phyloP scores from a whole-genome alignment of 2,329 filamentous ascomycete genomes.

The Fusarium chlamydosporum region DNA sequence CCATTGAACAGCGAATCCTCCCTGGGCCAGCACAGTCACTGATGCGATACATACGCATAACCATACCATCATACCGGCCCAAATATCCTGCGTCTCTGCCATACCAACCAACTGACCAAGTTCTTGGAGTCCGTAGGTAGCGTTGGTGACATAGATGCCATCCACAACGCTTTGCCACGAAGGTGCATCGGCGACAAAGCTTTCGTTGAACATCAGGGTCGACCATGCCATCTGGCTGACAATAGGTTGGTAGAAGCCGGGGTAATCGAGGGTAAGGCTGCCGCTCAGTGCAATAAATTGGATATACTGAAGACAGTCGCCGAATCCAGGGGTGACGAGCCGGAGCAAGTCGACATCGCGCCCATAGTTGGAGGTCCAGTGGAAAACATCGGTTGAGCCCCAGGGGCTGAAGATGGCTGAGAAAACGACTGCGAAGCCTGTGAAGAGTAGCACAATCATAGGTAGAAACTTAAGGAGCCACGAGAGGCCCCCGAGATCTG shows the following conservation, averaged over 20 bases:
- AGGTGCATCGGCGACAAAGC: slow-evolving; percentile 78
- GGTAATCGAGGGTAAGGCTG: slow-evolving; percentile 88
- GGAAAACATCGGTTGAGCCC: slow-evolving; percentile 90
- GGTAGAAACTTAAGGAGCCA: slow-evolving; percentile 82
- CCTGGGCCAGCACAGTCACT: slow-evolving; percentile 78
- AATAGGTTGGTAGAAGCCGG: slow-evolving; percentile 93
- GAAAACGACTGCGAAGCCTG: slow-evolving; percentile 84
- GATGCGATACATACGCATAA: slow-evolving; percentile 80
- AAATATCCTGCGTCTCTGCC: slow-evolving; percentile 81
- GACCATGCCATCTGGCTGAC: slow-evolving; percentile 93
- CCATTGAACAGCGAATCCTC: slow-evolving; percentile 84
- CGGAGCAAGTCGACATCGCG: slow-evolving; percentile 92
- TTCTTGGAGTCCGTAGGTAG: slow-evolving; percentile 82
- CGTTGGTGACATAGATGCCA: slow-evolving; percentile 87
- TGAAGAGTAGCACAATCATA: slow-evolving; percentile 80
- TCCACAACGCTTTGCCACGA: slow-evolving; percentile 79
- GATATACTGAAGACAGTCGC: slow-evolving; percentile 96
- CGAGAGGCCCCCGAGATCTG: slow-evolving; percentile 80
- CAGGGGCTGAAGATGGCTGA: slow-evolving; percentile 93
- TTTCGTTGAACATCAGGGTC: slow-evolving; percentile 91
- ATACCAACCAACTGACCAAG: slow-evolving; percentile 88
- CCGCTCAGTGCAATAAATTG: slow-evolving; percentile 92
- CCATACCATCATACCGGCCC: slow-evolving; percentile 95
- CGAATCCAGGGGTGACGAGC: slow-evolving; percentile 94
- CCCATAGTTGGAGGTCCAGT: slow-evolving; percentile 98